Percentiles rank a stretch among this genome's conserved stretches.
Evolutionary conservation across 805 yeast genomes (phyloP).

Genomic region (Kazachstania africana): DNA sequence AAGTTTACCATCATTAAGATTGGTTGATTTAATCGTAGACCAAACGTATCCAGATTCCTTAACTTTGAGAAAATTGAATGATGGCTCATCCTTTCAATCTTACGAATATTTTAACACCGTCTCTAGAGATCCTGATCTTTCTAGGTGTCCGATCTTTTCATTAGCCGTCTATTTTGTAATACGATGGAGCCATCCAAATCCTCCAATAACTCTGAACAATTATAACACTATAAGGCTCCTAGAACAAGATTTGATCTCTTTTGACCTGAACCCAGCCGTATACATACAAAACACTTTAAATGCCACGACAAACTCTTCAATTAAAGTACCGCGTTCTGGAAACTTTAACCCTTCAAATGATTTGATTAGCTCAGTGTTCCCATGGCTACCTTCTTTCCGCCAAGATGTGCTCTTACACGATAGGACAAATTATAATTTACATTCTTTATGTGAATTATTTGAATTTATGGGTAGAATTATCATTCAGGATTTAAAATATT

Average conservation of each 20-base stretch:
- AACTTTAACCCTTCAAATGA: slow-evolving; percentile 16
- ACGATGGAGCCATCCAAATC: slow-evolving; percentile 18
- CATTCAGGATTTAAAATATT: slow-evolving; percentile 22
- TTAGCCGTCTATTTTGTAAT: slow-evolving; percentile 24
- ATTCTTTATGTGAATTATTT: slow-evolving; percentile 24
- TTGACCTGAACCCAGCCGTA: slow-evolving; percentile 4
- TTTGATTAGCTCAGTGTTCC: slow-evolving; percentile 17
- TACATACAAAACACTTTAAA: slow-evolving; percentile 4
- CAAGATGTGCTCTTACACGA: slow-evolving; percentile 19
- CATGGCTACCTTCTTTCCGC: slow-evolving; percentile 22
- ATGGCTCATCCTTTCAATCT: slow-evolving; percentile 7
- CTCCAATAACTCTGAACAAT: slow-evolving; percentile 15
- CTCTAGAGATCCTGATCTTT: slow-evolving; percentile 21
- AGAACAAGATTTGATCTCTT: slow-evolving; percentile 7
- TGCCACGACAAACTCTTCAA: slow-evolving; percentile 4
- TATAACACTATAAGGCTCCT: slow-evolving; percentile 14
- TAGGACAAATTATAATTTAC: slow-evolving; percentile 23
- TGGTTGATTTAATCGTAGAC: slow-evolving; percentile 25
- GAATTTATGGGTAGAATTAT: slow-evolving; percentile 21
- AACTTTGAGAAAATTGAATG: slow-evolving; percentile 25
- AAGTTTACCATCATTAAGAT: slow-evolving; percentile 10
- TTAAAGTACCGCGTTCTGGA: slow-evolving; percentile 10
- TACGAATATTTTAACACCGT: slow-evolving; percentile 26
- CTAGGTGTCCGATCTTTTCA: slow-evolving; percentile 25
- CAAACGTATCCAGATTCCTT: slow-evolving; percentile 26